Base-by-base conservation (phyloP, 768 basidiomycete genomes). In the Leccinum variicolor region DNA sequence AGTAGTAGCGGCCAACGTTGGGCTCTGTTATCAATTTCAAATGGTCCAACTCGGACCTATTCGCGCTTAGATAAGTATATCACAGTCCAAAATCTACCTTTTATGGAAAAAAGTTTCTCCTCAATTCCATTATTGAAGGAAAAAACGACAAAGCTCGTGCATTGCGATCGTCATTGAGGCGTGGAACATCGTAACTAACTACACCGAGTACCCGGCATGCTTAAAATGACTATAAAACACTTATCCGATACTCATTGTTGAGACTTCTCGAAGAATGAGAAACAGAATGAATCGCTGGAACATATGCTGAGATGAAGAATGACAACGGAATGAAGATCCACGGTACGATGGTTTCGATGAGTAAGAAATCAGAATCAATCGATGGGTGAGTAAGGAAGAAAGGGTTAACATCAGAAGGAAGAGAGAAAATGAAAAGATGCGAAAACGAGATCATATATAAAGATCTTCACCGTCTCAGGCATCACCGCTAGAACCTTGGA, bases 1-100 rank as follows among this genome's bases (percentile, higher is more conserved):
- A 29, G n/a, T n/a, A n/a, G n/a, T n/a, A n/a, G 49, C 17, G 10
- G 41, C n/a, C 19, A 33, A 7, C 19, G 17, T 15, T n/a, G 28
- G 49, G 15, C 15, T 36, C 25, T 25, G 60, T 56, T 68, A 69
- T 68, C 64, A 63, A 68, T 67, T 67, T 69, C 64, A 67, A 67
- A 66, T 69, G 8, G 25, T 31, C 34, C 21, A 64, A 51, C 39
- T 50, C 31, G 50, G 50, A 15, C 21, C 19, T 8, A 50, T 31
- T 50, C 19, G 19, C n/a, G 49, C 49, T 28, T 41, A 25, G 50
- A 47, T 50, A 36, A 8, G 48, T 14, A 15, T 33, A 21, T 33
- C 31, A 39, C 43, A 50, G 36, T 43, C 19, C 6, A 29, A 14
- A 23, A 50, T 19, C 55, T 52, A 13, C 62, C 58, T 14, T 13